Evolutionary conservation across 257 asterid species (phyloP).

Genomic region (Fraxinus anomala): DNA sequence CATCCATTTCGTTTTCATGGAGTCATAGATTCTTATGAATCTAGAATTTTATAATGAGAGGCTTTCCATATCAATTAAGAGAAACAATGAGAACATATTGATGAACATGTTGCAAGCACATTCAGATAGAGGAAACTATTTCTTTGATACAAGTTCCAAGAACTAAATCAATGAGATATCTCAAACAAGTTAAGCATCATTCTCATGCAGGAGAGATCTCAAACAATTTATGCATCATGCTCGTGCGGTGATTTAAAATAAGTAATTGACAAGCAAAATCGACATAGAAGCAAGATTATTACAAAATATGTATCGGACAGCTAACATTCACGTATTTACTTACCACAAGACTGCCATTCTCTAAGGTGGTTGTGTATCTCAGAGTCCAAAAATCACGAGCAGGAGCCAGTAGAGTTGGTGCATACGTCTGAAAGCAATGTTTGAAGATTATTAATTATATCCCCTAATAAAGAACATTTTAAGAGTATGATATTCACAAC

Average conservation of each 20-base stretch:
- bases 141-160: neutral
- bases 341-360: constrained; percentile 95
- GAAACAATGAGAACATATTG: neutral
- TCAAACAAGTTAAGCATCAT: neutral
- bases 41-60: neutral
- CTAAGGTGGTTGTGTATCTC: constrained; percentile 91
- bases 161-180: neutral
- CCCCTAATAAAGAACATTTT: neutral
- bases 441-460: neutral
- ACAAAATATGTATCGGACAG: neutral
- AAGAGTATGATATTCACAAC: neutral
- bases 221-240: neutral
- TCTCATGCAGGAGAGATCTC: neutral
- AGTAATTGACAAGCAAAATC: neutral
- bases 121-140: neutral
- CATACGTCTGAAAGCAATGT: constrained; percentile 62
- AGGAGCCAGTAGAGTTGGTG: constrained; percentile 93
- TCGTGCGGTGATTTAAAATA: no score
- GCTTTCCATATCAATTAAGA: neutral
- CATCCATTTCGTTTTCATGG: neutral
- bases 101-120: neutral
- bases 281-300: neutral
- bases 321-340: constrained; percentile 27
- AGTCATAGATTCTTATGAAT: neutral
- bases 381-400: constrained; percentile 99